Evolutionary conservation across 495 filamentous ascomycete species (phyloP).

Genomic region (Lasiosphaeria miniovina): DNA sequence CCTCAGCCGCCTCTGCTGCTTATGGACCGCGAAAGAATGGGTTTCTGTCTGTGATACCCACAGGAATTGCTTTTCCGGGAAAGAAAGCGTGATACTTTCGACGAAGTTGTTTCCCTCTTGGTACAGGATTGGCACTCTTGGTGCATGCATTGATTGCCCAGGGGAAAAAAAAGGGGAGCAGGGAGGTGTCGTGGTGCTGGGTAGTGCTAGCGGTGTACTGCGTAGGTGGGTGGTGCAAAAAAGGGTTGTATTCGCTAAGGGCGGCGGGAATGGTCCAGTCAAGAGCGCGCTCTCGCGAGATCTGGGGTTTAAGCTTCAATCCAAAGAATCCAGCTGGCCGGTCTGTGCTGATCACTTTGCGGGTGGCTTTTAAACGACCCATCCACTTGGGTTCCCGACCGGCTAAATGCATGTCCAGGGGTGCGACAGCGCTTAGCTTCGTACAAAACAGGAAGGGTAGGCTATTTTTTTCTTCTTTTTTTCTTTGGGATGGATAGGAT

Average conservation of each 20-base stretch:
- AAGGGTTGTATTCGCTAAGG: constrained; percentile 19
- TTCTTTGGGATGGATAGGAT: too few species aligned
- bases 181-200: not conserved
- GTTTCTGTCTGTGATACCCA: not conserved
- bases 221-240: too few species aligned
- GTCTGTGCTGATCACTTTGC: constrained; percentile 33
- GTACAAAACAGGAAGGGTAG: not conserved
- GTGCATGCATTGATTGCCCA: not conserved
- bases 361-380: constrained; percentile 35
- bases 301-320: constrained; percentile 10
- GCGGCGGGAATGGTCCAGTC: not conserved
- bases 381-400: constrained; percentile 33
- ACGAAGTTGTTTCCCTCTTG: not conserved
- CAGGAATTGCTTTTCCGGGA: not conserved
- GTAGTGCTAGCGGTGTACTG: not conserved
- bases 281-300: constrained; percentile 5
- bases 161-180: not conserved
- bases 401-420: constrained; percentile 33
- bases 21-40: too few species aligned
- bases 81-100: constrained; percentile 2
- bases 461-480: too few species aligned
- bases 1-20: too few species aligned
- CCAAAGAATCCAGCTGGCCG: constrained; percentile 22
- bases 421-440: constrained; percentile 18
- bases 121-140: not conserved